Evolutionary conservation across 2,329 filamentous ascomycete species (phyloP).

Genomic region (Fusarium siculi): DNA sequence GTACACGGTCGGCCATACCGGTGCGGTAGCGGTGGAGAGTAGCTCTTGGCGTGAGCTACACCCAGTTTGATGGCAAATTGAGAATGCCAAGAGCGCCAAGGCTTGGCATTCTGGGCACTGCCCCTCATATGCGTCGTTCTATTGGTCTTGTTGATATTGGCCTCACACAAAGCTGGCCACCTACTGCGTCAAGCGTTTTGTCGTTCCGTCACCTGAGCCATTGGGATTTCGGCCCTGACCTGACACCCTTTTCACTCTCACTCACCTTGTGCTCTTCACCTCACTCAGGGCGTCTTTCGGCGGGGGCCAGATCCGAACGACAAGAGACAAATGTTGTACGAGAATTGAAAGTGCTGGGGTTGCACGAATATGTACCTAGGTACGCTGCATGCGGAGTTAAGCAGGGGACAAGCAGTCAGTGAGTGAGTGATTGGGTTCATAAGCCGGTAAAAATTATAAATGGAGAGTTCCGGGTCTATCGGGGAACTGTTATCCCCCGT

Average conservation of each 20-base stretch:
- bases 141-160: slow-evolving; percentile 46
- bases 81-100: slow-evolving; percentile 52
- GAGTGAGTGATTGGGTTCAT: neutral
- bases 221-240: slow-evolving; percentile 24
- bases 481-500: slow-evolving; percentile 24
- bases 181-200: slow-evolving; percentile 46
- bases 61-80: slow-evolving; percentile 42
- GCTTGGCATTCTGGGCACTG: slow-evolving; percentile 54
- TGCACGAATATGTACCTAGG: neutral
- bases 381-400: slow-evolving; percentile 3
- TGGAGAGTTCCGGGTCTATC: slow-evolving; percentile 23
- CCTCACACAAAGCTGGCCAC: slow-evolving; percentile 46
- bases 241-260: slow-evolving; percentile 12
- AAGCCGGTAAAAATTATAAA: neutral
- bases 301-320: neutral
- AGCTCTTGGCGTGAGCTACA: slow-evolving; percentile 28
- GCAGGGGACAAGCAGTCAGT: neutral
- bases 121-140: slow-evolving; percentile 45
- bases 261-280: slow-evolving; percentile 9
- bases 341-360: neutral
- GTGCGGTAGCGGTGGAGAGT: neutral
- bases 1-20: neutral
- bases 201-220: slow-evolving; percentile 46
- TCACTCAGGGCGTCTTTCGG: neutral
- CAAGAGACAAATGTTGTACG: neutral